Evolutionary conservation across 805 yeast species (phyloP).

Genomic region (Kluyveromyces siamensis): DNA sequence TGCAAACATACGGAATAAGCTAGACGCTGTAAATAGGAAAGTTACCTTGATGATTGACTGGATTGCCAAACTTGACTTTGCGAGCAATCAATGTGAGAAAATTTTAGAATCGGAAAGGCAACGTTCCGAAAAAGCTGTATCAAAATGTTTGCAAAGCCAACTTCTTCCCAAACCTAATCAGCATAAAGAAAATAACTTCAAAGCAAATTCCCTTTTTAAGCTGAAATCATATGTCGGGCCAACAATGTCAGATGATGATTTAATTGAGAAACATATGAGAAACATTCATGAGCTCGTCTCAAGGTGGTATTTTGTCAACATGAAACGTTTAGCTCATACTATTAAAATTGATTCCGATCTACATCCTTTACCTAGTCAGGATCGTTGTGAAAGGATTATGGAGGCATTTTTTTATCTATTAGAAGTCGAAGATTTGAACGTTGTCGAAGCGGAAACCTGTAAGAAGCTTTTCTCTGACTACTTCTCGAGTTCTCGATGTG

Average conservation of each 20-base stretch:
- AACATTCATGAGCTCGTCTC: conserved; percentile 5
- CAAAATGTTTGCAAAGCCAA: not conserved
- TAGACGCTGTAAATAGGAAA: conserved; percentile 17
- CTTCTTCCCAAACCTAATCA: not conserved
- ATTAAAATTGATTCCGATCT: conserved; percentile 9
- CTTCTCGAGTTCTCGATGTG: conserved; percentile 9
- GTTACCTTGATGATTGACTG: conserved; percentile 16
- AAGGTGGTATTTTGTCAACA: conserved; percentile 21
- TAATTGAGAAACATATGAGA: not conserved
- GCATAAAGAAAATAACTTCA: too few relatives aligned
- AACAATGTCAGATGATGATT: too few relatives aligned
- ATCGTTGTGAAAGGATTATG: conserved; percentile 15
- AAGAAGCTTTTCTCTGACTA: conserved; percentile 11
- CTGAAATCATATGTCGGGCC: too few relatives aligned
- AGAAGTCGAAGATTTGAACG: conserved; percentile 13
- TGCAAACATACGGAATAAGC: conserved; percentile 1
- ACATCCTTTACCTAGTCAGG: conserved; percentile 18
- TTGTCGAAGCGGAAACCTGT: conserved; percentile 13
- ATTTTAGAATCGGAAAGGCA: conserved; percentile 10
- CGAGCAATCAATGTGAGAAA: not conserved
- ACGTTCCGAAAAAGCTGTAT: conserved; percentile 6
- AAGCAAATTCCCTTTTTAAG: too few relatives aligned
- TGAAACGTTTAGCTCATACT: conserved; percentile 12
- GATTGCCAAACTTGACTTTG: conserved; percentile 13
- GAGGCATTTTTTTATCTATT: conserved; percentile 14